Evolutionary conservation across 2,329 filamentous ascomycete genomes (phyloP).

Genomic region (Phialophora tarda): DNA sequence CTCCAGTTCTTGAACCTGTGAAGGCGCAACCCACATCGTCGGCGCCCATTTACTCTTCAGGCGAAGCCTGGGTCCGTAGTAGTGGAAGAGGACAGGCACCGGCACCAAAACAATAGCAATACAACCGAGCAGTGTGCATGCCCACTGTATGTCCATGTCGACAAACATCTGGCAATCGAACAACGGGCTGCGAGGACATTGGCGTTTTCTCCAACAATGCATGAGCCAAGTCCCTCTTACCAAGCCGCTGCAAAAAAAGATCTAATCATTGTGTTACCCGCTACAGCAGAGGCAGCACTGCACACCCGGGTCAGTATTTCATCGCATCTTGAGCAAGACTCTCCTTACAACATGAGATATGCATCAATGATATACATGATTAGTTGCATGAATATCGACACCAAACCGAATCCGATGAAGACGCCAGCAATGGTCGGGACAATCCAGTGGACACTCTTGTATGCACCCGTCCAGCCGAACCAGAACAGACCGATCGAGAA

Average conservation of each 20-base stretch:
- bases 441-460: slow-evolving; percentile 52
- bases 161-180: slow-evolving; percentile 55
- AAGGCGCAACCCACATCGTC: slow-evolving; percentile 1
- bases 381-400: slow-evolving; percentile 49
- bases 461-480: slow-evolving; percentile 64
- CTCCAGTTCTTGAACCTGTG: slow-evolving; percentile 35
- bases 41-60: slow-evolving; percentile 57
- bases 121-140: slow-evolving; percentile 52
- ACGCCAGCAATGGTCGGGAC: slow-evolving; percentile 53
- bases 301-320: slow-evolving; percentile 46
- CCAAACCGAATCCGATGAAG: slow-evolving; percentile 49
- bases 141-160: slow-evolving; percentile 55
- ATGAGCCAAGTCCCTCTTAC: slow-evolving; percentile 39
- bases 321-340: slow-evolving; percentile 48
- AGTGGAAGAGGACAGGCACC: slow-evolving; percentile 52
- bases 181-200: slow-evolving; percentile 45
- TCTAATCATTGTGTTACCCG: slow-evolving; percentile 54
- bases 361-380: slow-evolving; percentile 52
- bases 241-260: slow-evolving; percentile 53
- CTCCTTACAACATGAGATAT: slow-evolving; percentile 52
- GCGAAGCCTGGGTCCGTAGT: slow-evolving; percentile 49
- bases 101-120: slow-evolving; percentile 51
- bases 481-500: slow-evolving; percentile 64
- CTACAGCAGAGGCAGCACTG: slow-evolving; percentile 49
- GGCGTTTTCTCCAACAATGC: background rate